Conservation (phyloP, 1,139 yeast genomes). For the Kodamaea arcana region DNA sequence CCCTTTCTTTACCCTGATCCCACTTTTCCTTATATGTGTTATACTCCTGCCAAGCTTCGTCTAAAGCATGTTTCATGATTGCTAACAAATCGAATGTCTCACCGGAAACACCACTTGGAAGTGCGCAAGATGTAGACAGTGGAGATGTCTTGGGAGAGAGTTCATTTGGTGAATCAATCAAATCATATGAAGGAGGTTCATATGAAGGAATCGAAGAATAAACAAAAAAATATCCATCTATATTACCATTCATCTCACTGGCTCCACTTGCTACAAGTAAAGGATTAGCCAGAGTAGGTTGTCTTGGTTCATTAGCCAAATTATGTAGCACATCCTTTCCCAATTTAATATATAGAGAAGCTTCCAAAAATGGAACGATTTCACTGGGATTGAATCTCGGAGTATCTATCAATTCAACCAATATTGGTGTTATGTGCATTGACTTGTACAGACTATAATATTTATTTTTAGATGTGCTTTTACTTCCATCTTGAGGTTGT, state of each 20-base stretch:
- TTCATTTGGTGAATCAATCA: conserved; percentile 6
- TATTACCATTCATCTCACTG: conserved; percentile 64
- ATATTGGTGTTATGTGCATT: conserved; percentile 54
- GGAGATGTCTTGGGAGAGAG: background rate
- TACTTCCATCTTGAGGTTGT: conserved; percentile 8
- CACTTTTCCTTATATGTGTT: conserved; percentile 49
- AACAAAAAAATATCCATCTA: conserved; percentile 69
- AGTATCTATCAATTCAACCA: conserved; percentile 67
- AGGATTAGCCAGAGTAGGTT: conserved; percentile 62
- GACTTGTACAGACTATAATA: conserved; percentile 23
- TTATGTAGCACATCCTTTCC: conserved; percentile 58
- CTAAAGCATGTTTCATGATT: conserved; percentile 49
- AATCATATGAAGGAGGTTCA: conserved; percentile 50
- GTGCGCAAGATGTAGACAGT: conserved; percentile 5
- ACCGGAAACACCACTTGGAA: conserved; percentile 15
- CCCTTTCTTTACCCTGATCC: conserved; percentile 63
- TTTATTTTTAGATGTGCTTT: conserved; percentile 16
- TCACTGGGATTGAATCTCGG: conserved; percentile 63
- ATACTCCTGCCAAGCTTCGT: conserved; percentile 74
- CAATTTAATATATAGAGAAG: conserved; percentile 58
- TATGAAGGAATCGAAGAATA: conserved; percentile 63
- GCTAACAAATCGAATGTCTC: conserved; percentile 46
- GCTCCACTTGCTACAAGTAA: conserved; percentile 74
- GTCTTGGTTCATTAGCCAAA: conserved; percentile 62
- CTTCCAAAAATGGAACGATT: conserved; percentile 70